Base-by-base conservation (phyloP, 2,329 filamentous ascomycete species). In the Fusarium coffeatum region DNA sequence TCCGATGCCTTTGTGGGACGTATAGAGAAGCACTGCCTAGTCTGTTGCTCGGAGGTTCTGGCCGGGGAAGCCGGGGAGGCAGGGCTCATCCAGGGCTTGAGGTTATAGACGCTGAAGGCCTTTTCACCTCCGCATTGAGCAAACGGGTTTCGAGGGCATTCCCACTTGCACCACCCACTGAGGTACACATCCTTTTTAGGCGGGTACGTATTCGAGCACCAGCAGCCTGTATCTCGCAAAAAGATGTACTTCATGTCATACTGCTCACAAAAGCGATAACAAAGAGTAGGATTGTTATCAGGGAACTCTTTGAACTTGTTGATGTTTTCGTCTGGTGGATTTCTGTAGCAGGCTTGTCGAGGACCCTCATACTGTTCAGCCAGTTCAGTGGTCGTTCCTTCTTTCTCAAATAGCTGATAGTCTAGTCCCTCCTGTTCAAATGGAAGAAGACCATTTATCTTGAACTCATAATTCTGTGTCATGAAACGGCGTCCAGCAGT, bases 1-100 rank as follows among this genome's bases (percentile, higher is more conserved):
- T n/a, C n/a, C n/a, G n/a, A n/a, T n/a, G n/a, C 9, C 6, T 11
- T 8, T 8, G 3, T 18, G 30, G 46, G 20, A 41, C 11, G 18
- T 47, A 28, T 27, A 1, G 25, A 25, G 25, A 55, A 69, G 23
- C 65, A 69, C 18, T 62, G 16, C 5, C 25, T 37, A 0, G 11
- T 11, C 2, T 30, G 41, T n/a, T n/a, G n/a, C n/a, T n/a, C n/a
- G n/a, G n/a, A n/a, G n/a, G n/a, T n/a, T n/a, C n/a, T n/a, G n/a
- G n/a, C n/a, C n/a, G n/a, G n/a, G n/a, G n/a, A n/a, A n/a, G n/a
- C n/a, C n/a, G n/a, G n/a, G n/a, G 4, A 4, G 10, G 0, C 16
- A 12, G 55, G 15, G 0, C 4, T 25, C 13, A 12, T n/a, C 6
- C 47, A 5, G 4, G 8, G 6, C 6, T 34, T 46, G 7, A 53